phyloP scores from a whole-genome alignment of 805 yeast species.

The Metschnikowia peoriensis region DNA sequence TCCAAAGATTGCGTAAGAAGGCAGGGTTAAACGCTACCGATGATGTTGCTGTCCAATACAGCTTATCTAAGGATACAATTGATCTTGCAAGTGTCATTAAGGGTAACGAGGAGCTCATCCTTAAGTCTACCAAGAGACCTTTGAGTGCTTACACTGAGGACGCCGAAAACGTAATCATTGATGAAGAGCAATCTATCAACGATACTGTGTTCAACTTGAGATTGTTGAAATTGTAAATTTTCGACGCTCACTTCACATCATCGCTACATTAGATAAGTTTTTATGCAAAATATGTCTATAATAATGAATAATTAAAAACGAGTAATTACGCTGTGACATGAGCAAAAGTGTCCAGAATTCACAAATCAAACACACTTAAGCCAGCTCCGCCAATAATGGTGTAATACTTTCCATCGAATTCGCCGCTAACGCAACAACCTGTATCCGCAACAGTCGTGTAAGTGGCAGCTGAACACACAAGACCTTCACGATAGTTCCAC shows the following conservation, averaged over 20 bases:
- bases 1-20: constrained; percentile 96
- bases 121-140: constrained; percentile 74
- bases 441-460: constrained; percentile 91
- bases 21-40: constrained; percentile 93
- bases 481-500: constrained; percentile 49
- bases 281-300: not conserved
- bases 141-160: constrained; percentile 48
- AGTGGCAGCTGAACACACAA: constrained; percentile 33
- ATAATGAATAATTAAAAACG: not conserved
- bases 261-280: not conserved
- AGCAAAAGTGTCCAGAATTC: not conserved
- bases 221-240: constrained; percentile 58
- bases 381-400: constrained; percentile 81
- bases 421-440: constrained; percentile 58
- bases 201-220: constrained; percentile 78
- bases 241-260: not conserved
- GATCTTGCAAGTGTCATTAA: constrained; percentile 59
- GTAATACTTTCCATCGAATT: constrained; percentile 26
- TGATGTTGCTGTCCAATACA: constrained; percentile 85
- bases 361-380: constrained; percentile 42
- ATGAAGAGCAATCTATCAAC: constrained; percentile 78
- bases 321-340: not conserved
- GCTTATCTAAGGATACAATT: constrained; percentile 63
- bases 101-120: constrained; percentile 63
- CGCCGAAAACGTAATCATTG: constrained; percentile 51